A percentile compares a stretch with the other conserved stretches of the same genome.
phyloP scores from a whole-genome alignment of 306 rosid species.

The Cyamopsis tetragonoloba region DNA sequence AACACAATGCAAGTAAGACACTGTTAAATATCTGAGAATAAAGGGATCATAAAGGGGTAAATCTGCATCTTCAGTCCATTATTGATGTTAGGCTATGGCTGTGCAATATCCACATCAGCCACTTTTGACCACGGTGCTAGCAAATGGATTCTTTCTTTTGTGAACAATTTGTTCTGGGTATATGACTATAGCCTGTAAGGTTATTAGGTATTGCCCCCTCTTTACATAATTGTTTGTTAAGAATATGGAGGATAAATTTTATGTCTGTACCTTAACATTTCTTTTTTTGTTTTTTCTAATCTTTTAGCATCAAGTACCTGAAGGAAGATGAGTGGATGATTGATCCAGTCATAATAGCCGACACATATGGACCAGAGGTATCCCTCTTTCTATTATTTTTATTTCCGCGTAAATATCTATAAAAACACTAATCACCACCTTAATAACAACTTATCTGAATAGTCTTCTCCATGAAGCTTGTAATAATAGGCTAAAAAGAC shows the following conservation, averaged over 20 bases:
- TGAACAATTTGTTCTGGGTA: slow-evolving; percentile 2
- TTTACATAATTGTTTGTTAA: not conserved
- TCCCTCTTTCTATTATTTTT: slow-evolving; percentile 11
- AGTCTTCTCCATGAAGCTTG: too few species aligned
- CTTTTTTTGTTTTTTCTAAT: slow-evolving; percentile 1
- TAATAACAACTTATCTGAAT: too few species aligned
- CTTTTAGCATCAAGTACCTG: slow-evolving; percentile 68
- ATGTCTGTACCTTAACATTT: slow-evolving; percentile 3
- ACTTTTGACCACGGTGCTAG: not conserved
- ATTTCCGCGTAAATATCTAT: not conserved
- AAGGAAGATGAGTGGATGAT: slow-evolving; percentile 81
- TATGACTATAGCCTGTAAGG: not conserved
- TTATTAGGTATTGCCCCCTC: not conserved
- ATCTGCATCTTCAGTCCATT: not conserved
- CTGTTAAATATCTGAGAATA: not conserved
- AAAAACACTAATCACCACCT: not conserved
- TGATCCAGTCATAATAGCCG: slow-evolving; percentile 86
- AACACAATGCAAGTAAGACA: not conserved
- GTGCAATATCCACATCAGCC: not conserved
- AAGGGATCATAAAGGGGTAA: not conserved
- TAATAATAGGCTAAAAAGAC: too few species aligned
- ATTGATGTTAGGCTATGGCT: not conserved
- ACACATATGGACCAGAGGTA: slow-evolving; percentile 87
- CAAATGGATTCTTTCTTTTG: not conserved
- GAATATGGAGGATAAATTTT: not conserved